phyloP scores from a whole-genome alignment of 2,329 filamentous ascomycete species.

The Neophaeococcomyces mojaviensis region DNA sequence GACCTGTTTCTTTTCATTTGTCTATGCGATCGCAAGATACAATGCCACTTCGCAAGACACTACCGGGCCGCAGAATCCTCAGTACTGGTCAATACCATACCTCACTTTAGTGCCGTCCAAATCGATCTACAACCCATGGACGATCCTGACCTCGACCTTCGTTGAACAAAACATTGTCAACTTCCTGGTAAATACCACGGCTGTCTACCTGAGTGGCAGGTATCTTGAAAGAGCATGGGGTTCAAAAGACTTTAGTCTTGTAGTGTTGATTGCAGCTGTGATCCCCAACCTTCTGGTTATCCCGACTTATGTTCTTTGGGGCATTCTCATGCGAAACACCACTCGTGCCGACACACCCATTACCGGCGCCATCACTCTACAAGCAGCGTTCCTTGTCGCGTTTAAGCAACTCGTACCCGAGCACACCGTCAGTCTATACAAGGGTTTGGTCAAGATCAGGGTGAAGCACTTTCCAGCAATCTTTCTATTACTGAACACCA shows the following conservation, averaged over 20 bases:
- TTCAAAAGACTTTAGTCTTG: slow-evolving; percentile 83
- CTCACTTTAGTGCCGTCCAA: slow-evolving; percentile 76
- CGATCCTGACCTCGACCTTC: slow-evolving; percentile 73
- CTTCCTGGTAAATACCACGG: slow-evolving; percentile 65
- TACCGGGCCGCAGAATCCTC: slow-evolving; percentile 29
- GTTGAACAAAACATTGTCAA: slow-evolving; percentile 93
- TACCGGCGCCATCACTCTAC: slow-evolving; percentile 79
- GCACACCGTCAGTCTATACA: slow-evolving; percentile 91
- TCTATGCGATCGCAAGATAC: slow-evolving; percentile 59
- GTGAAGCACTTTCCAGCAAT: slow-evolving; percentile 74
- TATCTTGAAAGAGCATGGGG: slow-evolving; percentile 97
- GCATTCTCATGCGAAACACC: slow-evolving; percentile 49
- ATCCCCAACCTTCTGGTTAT: slow-evolving; percentile 75
- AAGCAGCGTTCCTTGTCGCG: slow-evolving; percentile 88
- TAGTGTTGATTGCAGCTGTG: slow-evolving; percentile 67
- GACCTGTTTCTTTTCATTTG: slow-evolving; percentile 67
- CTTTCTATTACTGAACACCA: slow-evolving; percentile 63
- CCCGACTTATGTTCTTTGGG: slow-evolving; percentile 65
- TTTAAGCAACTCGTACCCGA: slow-evolving; percentile 97
- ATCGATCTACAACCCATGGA: slow-evolving; percentile 88
- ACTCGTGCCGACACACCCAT: slow-evolving; percentile 59
- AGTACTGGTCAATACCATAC: slow-evolving; percentile 67
- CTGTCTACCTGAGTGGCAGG: slow-evolving; percentile 83
- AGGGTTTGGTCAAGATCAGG: slow-evolving; percentile 78
- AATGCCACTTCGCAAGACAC: slow-evolving; percentile 46